Evolutionary conservation across 148 eudicot species (phyloP).

Genomic region (Linanthus parryae): DNA sequence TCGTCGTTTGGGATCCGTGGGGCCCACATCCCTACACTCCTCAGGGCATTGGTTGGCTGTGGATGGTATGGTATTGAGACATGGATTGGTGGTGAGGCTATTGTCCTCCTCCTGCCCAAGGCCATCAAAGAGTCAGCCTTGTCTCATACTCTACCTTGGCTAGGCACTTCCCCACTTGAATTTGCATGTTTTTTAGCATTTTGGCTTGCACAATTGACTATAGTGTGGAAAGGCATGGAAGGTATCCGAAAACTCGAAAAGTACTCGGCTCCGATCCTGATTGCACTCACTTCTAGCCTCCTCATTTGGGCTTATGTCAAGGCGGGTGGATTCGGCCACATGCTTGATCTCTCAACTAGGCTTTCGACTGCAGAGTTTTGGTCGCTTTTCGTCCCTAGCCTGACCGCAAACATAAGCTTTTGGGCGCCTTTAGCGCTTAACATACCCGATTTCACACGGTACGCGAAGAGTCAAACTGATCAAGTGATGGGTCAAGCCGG

Average conservation of each 20-base stretch:
- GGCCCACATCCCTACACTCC: constrained; percentile 73
- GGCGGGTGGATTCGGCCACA: constrained; percentile 75
- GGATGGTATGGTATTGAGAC: constrained; percentile 98
- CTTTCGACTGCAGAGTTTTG: constrained; percentile 60
- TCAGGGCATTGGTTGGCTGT: constrained; percentile 84
- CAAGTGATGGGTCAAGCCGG: constrained; percentile 82
- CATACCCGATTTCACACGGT: constrained; percentile 94
- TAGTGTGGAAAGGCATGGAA: constrained; percentile 84
- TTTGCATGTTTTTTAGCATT: constrained; percentile 68
- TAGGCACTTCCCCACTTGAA: constrained; percentile 81
- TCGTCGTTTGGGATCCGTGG: constrained; percentile 86
- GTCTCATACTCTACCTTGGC: constrained; percentile 46
- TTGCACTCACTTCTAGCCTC: constrained; percentile 52
- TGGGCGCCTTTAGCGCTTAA: constrained; percentile 90
- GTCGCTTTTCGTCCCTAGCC: constrained; percentile 80
- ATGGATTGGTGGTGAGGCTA: constrained; percentile 97
- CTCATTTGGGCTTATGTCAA: constrained; percentile 78
- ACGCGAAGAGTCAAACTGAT: constrained; percentile 64
- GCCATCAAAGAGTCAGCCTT: constrained; percentile 33
- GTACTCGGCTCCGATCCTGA: constrained; percentile 80
- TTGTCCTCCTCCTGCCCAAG: constrained; percentile 58
- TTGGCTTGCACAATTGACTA: constrained; percentile 69
- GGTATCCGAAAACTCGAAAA: constrained; percentile 80
- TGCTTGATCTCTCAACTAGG: constrained; percentile 63
- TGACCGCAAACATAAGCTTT: constrained; percentile 92